Evolutionary conservation across 2,329 filamentous ascomycete genomes (phyloP), one percentile per base, ranked within the genome.

Genomic region (Venturia effusa): DNA sequence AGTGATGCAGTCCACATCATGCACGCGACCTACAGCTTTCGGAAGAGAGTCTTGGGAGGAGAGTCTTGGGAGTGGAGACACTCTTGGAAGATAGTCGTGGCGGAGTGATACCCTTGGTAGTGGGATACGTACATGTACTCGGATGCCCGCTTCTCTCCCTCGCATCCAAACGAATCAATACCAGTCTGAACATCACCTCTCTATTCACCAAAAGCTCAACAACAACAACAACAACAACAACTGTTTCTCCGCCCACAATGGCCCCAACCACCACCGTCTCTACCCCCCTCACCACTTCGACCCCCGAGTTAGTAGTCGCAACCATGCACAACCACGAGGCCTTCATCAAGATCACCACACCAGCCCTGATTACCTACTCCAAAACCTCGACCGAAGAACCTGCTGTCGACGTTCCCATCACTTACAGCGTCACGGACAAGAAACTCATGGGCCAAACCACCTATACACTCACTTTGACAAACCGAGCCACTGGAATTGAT

Each of bases 381-480:
- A 71, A 75, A 65, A 67, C 71, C 7, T 72, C 71, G 13, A 74
- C 74, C 41, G 68, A 75, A 66, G 68, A 68, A 19, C 57, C 61
- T 34, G 67, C 67, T 34, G 64, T 69, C 37, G 41, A 61, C n/a
- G 59, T 41, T 17, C 43, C 43, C 24, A 73, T 73, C 19, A 71
- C 69, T 24, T 76, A 76, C 68, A 67, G 61, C 19, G 69, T 76
- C 37, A 76, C 74, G 4, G 74, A 76, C 64, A 74, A 72, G 68
- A 77, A 75, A 67, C 74, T 74, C 57, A 72, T 73, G 54, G 74
- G 75, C 40, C 72, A 74, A 69, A 75, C 74, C n/a, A 75, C 74
- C 27, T 77, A 75, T 70, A 73, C 70, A 39, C 71, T 77, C 64
- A 76, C 73, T n/a, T 71, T 77, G 43, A 75, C 74, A 64, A 76